Evolutionary conservation across 768 basidiomycete genomes (phyloP).

Genomic region (Rhizopogon vulgaris): DNA sequence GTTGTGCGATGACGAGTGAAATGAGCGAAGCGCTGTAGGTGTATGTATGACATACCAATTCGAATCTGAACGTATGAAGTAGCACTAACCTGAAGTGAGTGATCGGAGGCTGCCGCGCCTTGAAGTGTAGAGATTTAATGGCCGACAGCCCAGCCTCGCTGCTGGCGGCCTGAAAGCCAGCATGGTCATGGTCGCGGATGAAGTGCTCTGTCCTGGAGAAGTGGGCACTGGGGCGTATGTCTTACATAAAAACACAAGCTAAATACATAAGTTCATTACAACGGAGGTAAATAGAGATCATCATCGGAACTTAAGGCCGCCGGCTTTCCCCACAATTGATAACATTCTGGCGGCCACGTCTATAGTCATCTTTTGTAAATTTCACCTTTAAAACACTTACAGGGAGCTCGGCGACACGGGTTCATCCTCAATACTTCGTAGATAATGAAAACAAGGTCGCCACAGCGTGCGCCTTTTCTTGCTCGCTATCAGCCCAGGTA

Average conservation of each 20-base stretch:
- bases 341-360: not conserved
- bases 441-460: not conserved
- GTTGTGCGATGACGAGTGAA: conserved; percentile 24
- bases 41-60: not conserved
- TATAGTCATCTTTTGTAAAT: not conserved
- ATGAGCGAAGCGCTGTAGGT: conserved; percentile 22
- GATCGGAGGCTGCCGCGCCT: conserved; percentile 12
- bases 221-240: conserved; percentile 1
- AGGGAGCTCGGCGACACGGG: not conserved
- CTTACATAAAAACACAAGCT: conserved; percentile 20
- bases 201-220: conserved; percentile 7
- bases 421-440: no score
- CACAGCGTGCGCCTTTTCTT: not conserved
- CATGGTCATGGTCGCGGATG: conserved; percentile 24
- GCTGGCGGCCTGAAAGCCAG: conserved; percentile 24
- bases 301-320: not conserved
- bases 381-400: not conserved
- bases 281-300: not conserved
- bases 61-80: not conserved
- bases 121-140: conserved; percentile 10
- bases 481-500: no score
- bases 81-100: conserved; percentile 17
- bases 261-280: conserved; percentile 1
- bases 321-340: no score
- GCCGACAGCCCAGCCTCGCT: conserved; percentile 17